A percentile compares a stretch with the other conserved stretches of the same genome.
phyloP scores from a whole-genome alignment of 768 basidiomycete genomes.

The Russula compacta region DNA sequence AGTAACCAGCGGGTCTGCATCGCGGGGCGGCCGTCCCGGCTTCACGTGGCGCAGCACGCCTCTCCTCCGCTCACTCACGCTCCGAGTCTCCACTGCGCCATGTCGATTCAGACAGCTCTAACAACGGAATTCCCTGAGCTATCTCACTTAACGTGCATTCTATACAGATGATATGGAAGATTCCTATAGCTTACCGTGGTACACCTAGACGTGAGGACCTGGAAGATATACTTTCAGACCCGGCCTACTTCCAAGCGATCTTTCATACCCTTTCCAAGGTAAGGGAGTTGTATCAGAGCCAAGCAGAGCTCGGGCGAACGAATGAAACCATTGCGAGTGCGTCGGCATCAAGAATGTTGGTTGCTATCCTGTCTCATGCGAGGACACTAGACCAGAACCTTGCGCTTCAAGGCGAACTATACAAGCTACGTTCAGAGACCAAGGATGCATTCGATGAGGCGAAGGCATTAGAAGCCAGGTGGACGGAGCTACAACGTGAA shows the following conservation, averaged over 20 bases:
- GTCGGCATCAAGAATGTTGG: constrained; percentile 25
- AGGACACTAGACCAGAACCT: constrained; percentile 56
- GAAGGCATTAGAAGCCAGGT: constrained; percentile 66
- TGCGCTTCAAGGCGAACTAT: constrained; percentile 64
- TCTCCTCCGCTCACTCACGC: too few relatives aligned
- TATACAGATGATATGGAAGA: background rate
- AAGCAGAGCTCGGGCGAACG: constrained; percentile 70
- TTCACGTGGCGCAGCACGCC: background rate
- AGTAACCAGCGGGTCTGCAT: too few relatives aligned
- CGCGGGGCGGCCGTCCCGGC: too few relatives aligned
- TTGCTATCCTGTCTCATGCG: constrained; percentile 12
- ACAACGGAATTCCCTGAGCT: constrained; percentile 64
- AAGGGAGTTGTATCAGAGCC: constrained; percentile 62
- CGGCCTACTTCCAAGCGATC: constrained; percentile 76
- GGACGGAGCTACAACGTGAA: constrained; percentile 82
- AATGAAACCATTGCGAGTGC: constrained; percentile 82
- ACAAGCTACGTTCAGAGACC: constrained; percentile 70
- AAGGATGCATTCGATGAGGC: constrained; percentile 85
- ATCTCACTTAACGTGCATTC: constrained; percentile 53
- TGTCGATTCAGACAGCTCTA: constrained; percentile 23
- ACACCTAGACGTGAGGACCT: constrained; percentile 70
- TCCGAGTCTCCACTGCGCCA: background rate
- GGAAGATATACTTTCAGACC: constrained; percentile 80
- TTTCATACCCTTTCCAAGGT: constrained; percentile 74
- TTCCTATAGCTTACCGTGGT: background rate